Evolutionary conservation across 345 rosid species (phyloP), one percentile per base, ranked within the genome.

Genomic region (Cardiospermum halicacabum): DNA sequence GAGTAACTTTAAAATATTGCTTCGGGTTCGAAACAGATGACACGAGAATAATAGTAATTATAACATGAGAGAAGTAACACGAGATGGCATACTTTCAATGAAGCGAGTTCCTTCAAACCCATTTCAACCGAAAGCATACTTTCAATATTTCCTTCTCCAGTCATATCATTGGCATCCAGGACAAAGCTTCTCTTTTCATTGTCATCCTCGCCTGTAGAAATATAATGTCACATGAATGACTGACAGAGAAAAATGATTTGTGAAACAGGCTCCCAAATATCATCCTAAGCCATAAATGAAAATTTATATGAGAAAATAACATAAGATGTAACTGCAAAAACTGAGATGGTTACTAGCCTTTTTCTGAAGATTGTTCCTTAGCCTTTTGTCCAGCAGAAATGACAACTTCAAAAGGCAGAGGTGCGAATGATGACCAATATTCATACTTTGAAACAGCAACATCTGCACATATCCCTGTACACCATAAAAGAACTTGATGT

Each of bases 81-180:
- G 55, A 31, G 15, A 13, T 24, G 51, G 31, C 53, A 71, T 68
- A 91, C 97, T 97, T 95, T 95, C 21, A 86, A 64, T 56, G 96
- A 89, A 53, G 87, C 87, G 67, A 95, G 85, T 79, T 95, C 97
- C 78, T 82, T 86, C 81, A 95, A 67, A 69, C 96, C 99, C 97
- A 91, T 91, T 87, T 94, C 99, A 74, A 94, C 96, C 3, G 97
- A 89, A 62, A 95, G 96, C 96, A 95, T 91, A 69, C 92, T 95
- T 67, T 95, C 98, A 58, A 95, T 95, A 72, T 95, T 91, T 75
- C 97, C 96, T 71, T 95, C 99, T 69, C 98, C 96, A 15, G 86
- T 91, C 60, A 95, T 78, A 78, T 91, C 99, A 80, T 81, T 95
- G 71, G 83, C 72, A 71, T 95, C 96, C 65, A 79, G 87, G 76